Percentiles rank a stretch among this genome's conserved stretches.
These are phyloP conservation scores for Gomphus sp. DNA, from an alignment of 1,284 basidiomycete genomes.

Conservation along the genomic window DNA sequence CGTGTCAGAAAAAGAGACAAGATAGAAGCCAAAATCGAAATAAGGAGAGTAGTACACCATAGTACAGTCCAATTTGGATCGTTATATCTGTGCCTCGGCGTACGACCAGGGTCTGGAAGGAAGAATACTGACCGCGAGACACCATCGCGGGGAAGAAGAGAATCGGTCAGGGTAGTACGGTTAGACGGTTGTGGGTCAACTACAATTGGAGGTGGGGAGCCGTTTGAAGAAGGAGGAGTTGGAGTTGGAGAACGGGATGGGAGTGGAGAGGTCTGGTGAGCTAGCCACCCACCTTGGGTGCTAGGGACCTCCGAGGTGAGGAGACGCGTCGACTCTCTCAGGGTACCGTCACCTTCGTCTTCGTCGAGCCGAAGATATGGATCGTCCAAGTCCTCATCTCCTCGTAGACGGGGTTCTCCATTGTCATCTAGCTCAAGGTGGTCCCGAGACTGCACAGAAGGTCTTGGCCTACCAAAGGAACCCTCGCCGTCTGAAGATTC, in stretches of 20 bases:
- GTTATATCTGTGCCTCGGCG: constrained; percentile 57
- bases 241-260: constrained; percentile 16
- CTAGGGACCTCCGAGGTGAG: constrained; percentile 29
- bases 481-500: constrained; percentile 58
- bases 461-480: constrained; percentile 29
- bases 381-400: constrained; percentile 50
- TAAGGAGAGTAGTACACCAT: constrained; percentile 49
- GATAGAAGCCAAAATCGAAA: constrained; percentile 53
- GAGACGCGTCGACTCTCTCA: constrained; percentile 41
- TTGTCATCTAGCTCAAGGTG: constrained; percentile 55
- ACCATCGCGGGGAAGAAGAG: constrained; percentile 61
- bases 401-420: constrained; percentile 60
- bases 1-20: constrained; percentile 48
- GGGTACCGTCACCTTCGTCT: constrained; percentile 28
- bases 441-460: constrained; percentile 18
- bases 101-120: constrained; percentile 62
- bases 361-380: constrained; percentile 68
- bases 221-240: constrained; percentile 25
- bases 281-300: constrained; percentile 50
- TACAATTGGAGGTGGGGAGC: constrained; percentile 12
- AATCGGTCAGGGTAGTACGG: constrained; percentile 61
- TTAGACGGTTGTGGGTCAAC: constrained; percentile 23
- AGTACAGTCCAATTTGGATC: constrained; percentile 62
- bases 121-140: constrained; percentile 55
- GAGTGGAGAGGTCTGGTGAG: constrained; percentile 43